Base-by-base conservation (phyloP, 2,329 filamentous ascomycete genomes). In the Trichophyton verrucosum region DNA sequence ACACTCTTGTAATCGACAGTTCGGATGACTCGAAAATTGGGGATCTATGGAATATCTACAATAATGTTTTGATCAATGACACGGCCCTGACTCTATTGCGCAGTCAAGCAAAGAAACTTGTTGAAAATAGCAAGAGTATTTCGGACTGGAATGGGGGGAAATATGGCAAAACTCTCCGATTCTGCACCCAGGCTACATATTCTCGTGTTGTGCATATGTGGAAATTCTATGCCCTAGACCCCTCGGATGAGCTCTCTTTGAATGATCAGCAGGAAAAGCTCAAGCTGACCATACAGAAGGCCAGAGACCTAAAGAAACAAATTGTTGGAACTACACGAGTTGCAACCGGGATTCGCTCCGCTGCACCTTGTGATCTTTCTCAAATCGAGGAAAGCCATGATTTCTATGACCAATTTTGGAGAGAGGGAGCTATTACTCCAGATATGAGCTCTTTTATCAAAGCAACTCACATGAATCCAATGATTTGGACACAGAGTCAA, bases 11-110 rank as follows among this genome's bases (percentile, higher is more conserved):
- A 44, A 57, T 80, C 5, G 79, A 81, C n/a, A 66, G 72, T 30
- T 61, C 68, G 5, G 61, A 70, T 0, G 64, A 64, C 22, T 46
- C 68, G 27, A 62, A 66, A 11, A 58, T 63, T 0, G 68, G 74
- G 1, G 59, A 65, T 6, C 69, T 80, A 2, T 85, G 81, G 81
- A 76, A 80, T 61, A 70, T 81, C 40, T 86, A 82, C 69, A 83
- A 83, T 67, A 75, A 84, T 64, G 65, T 81, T 3, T 76, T 74
- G 42, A 63, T 86, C 3, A 73, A 77, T 56, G 63, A 71, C 0
- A 51, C 68, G 2, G 72, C 77, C 2, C 64, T 75, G 0, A 27
- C 66, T 0, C 22, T 76, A 2, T 68, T 85, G 2, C 60, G 68
- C 1, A 22, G 61, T 0, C 81, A 84, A 60, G 71, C 75, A 0